Evolutionary conservation across 2,329 filamentous ascomycete genomes (phyloP), one percentile per base, ranked within the genome.

Genomic region (Nothophoma quercina): DNA sequence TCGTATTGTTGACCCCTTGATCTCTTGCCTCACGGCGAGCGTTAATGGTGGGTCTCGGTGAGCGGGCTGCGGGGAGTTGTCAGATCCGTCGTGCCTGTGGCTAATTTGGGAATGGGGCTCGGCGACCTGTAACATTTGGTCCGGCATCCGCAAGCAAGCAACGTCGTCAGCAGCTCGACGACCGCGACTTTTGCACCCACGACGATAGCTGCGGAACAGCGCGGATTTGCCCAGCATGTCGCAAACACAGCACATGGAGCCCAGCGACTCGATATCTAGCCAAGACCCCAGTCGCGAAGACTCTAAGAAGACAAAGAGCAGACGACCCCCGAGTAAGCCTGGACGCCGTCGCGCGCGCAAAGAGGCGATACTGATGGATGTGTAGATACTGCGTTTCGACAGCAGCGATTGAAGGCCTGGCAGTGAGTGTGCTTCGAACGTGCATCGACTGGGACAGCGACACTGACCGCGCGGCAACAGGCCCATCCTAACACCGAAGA

Each of bases 391-490:
- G 95, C 95, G 9, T 99, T 98, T 74, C 86, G 95, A 67, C 95
- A 99, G 75, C 95, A 99, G 78, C 88, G 95, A 72, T 79, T 99
- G 76, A 97, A 98, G 79, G 95, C 95, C 80, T 99, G 95, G 95
- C 95, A 99, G 89, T 96, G 82, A 77, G 91, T 85, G 33, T 38
- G 23, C 13, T 40, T 9, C 9, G 30, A n/a, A 9, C 1, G 35
- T 29, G n/a, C 1, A 13, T 15, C 13, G 18, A n/a, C 21, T 26
- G 22, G 30, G 10, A 18, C 16, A 18, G 26, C 32, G 29, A 64
- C 25, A 42, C 79, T 81, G 68, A 82, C 74, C 64, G 58, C 62
- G 45, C 63, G 60, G 41, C 60, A 59, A 50, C 70, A 95, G 91
- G 78, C 93, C 93, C 29, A 97, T 98, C 70, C 82, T 97, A 43